A percentile compares a stretch with the other conserved stretches of the same genome.
phyloP scores from a whole-genome alignment of 2,329 filamentous ascomycete species.

The Metarhizium album region DNA sequence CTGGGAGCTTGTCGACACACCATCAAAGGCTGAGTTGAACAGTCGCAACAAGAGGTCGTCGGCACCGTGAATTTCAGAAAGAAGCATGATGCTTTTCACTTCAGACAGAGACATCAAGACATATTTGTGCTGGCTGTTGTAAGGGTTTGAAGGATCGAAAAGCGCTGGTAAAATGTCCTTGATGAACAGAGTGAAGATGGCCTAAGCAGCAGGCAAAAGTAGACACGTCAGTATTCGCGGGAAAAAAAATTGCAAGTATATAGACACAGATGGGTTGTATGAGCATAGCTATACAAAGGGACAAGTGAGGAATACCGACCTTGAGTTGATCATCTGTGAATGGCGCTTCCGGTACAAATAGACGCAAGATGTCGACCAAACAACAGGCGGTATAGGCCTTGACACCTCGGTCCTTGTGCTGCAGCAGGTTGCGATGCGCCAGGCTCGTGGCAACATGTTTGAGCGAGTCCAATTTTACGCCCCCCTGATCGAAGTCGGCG shows the following conservation, averaged over 20 bases:
- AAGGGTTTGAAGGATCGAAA: slow-evolving; percentile 76
- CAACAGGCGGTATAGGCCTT: slow-evolving; percentile 82
- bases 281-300: too few relatives aligned
- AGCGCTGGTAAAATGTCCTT: slow-evolving; percentile 74
- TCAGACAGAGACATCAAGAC: slow-evolving; percentile 81
- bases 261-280: too few relatives aligned
- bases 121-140: slow-evolving; percentile 88
- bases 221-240: slow-evolving; percentile 5
- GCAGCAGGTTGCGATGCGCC: slow-evolving; percentile 67
- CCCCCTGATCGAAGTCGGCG: slow-evolving; percentile 76
- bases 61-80: slow-evolving; percentile 76
- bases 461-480: slow-evolving; percentile 72
- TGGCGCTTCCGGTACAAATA: slow-evolving; percentile 90
- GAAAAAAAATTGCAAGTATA: too few relatives aligned
- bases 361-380: slow-evolving; percentile 81
- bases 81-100: slow-evolving; percentile 86
- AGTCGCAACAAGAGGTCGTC: slow-evolving; percentile 70
- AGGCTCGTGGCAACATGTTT: slow-evolving; percentile 76
- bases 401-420: slow-evolving; percentile 89
- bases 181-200: slow-evolving; percentile 87
- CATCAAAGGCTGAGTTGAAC: slow-evolving; percentile 86
- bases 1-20: slow-evolving; percentile 69
- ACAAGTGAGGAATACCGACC: slow-evolving; percentile 38
- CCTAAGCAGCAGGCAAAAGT: slow-evolving; percentile 37
- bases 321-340: slow-evolving; percentile 86